Evolutionary conservation across 2,329 filamentous ascomycete genomes (phyloP).

Genomic region (Aspergillus clavatus): DNA sequence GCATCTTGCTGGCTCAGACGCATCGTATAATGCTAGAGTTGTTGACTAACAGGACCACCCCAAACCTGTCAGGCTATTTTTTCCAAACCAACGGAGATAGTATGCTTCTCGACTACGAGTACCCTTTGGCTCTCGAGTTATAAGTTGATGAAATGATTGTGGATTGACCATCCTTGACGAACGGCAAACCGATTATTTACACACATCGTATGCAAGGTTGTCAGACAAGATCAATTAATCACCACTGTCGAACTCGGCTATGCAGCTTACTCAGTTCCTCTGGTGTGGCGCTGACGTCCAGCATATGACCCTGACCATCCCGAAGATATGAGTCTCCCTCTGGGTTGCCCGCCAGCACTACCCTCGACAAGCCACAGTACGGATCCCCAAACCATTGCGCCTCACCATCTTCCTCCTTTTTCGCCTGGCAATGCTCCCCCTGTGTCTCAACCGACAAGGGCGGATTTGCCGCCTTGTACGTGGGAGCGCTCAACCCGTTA

Average conservation of each 20-base stretch:
- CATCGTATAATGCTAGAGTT: too few relatives aligned
- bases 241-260: slow-evolving; percentile 10
- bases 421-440: slow-evolving; percentile 6
- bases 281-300: slow-evolving; percentile 13
- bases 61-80: too few relatives aligned
- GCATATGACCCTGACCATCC: slow-evolving; percentile 1
- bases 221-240: neutral
- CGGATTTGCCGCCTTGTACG: slow-evolving; percentile 7
- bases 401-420: slow-evolving; percentile 9
- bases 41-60: too few relatives aligned
- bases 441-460: slow-evolving; percentile 3
- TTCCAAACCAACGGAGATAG: too few relatives aligned
- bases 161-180: too few relatives aligned
- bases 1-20: too few relatives aligned
- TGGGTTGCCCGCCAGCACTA: slow-evolving; percentile 16
- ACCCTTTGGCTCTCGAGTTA: too few relatives aligned
- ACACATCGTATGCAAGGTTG: neutral
- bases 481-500: slow-evolving; percentile 15
- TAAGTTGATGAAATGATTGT: too few relatives aligned
- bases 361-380: slow-evolving; percentile 10
- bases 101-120: too few relatives aligned
- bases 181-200: neutral
- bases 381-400: slow-evolving; percentile 14
- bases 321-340: slow-evolving; percentile 7
- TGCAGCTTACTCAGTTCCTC: slow-evolving; percentile 15